A percentile compares a stretch with the other conserved stretches of the same genome.
Conservation (phyloP, 2,329 filamentous ascomycete genomes). For the Metarhizium album region DNA sequence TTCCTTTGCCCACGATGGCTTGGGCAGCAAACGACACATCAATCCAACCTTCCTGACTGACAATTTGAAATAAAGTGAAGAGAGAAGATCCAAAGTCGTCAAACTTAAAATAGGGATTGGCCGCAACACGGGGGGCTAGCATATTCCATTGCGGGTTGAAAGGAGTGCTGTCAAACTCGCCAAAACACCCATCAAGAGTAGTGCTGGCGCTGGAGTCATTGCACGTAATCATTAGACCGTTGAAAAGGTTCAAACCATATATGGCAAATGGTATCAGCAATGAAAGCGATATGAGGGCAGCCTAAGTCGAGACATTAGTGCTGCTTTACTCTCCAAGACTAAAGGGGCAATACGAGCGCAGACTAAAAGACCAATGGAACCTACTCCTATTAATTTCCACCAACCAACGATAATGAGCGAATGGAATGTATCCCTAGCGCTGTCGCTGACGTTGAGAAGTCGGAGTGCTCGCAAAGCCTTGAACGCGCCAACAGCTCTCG, state of each 20-base stretch:
- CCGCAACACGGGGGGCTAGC: constrained; percentile 67
- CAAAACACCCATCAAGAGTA: constrained; percentile 64
- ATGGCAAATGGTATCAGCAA: constrained; percentile 94
- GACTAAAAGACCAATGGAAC: constrained; percentile 16
- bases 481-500: constrained; percentile 87
- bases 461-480: constrained; percentile 89
- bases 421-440: constrained; percentile 90
- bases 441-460: constrained; percentile 91
- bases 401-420: constrained; percentile 89
- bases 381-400: constrained; percentile 81
- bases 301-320: constrained; percentile 27
- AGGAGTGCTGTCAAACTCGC: constrained; percentile 67
- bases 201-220: constrained; percentile 52
- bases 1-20: constrained; percentile 64
- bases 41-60: constrained; percentile 95
- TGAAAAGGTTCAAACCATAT: constrained; percentile 88
- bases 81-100: constrained; percentile 89
- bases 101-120: constrained; percentile 82
- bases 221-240: constrained; percentile 66
- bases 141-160: constrained; percentile 68
- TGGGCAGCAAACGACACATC: constrained; percentile 84
- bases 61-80: constrained; percentile 97
- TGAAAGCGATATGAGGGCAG: constrained; percentile 87
- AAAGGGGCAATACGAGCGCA: not conserved
- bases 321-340: no score